Conservation (phyloP, 2,329 filamentous ascomycete genomes). For the Didymella pomorum region DNA sequence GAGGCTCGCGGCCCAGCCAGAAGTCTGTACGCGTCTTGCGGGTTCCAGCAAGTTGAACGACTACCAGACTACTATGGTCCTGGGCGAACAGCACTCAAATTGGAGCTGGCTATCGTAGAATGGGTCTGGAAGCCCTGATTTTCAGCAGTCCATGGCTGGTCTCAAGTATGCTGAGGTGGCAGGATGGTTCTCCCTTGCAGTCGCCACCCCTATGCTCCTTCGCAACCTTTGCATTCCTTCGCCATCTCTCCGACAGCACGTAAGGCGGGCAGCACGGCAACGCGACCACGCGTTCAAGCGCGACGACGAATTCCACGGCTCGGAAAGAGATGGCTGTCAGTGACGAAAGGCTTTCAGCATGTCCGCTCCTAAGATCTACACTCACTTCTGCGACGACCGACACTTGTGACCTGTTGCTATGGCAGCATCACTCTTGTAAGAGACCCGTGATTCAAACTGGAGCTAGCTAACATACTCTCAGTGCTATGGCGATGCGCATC, state of each 20-base stretch:
- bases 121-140: slow-evolving; percentile 15
- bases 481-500: slow-evolving; percentile 30
- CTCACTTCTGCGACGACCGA: slow-evolving; percentile 21
- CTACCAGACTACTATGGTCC: slow-evolving; percentile 60
- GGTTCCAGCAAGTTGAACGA: slow-evolving; percentile 57
- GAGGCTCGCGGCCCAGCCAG: slow-evolving; percentile 56
- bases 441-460: background rate
- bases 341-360: slow-evolving; percentile 33
- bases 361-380: slow-evolving; percentile 24
- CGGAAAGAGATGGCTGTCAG: slow-evolving; percentile 42
- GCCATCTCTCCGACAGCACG: slow-evolving; percentile 28
- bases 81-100: slow-evolving; percentile 55
- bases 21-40: slow-evolving; percentile 55
- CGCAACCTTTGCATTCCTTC: slow-evolving; percentile 40
- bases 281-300: slow-evolving; percentile 37
- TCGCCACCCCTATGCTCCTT: slow-evolving; percentile 27
- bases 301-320: slow-evolving; percentile 40
- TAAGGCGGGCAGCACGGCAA: slow-evolving; percentile 31
- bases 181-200: slow-evolving; percentile 44
- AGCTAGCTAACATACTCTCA: slow-evolving; percentile 15
- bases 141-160: slow-evolving; percentile 19
- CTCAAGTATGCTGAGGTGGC: slow-evolving; percentile 33
- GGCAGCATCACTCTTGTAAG: slow-evolving; percentile 31
- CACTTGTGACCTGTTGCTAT: slow-evolving; percentile 25
- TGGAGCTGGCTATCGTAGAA: slow-evolving; percentile 33